A percentile compares a stretch with the other conserved stretches of the same genome.
Conservation (phyloP, 2,329 filamentous ascomycete genomes). For the Fonsecaea pugnacius region DNA sequence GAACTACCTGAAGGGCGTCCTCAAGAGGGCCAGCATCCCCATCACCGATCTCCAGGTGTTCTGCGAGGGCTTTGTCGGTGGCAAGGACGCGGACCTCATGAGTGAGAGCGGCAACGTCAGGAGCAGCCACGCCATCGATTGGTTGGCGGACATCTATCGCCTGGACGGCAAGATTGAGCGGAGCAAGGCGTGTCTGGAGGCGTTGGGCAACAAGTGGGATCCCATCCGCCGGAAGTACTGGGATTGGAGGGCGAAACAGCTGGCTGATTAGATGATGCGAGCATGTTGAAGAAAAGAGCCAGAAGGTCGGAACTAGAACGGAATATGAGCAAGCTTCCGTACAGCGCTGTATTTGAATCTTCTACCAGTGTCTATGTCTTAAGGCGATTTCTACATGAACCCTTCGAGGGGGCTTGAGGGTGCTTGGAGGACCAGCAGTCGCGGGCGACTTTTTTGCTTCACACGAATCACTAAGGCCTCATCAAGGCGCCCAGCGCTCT, state of each 20-base stretch:
- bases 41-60: slow-evolving; percentile 58
- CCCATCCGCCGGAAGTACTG: slow-evolving; percentile 90
- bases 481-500: background rate
- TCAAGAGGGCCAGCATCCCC: slow-evolving; percentile 66
- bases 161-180: slow-evolving; percentile 52
- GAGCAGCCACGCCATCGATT: slow-evolving; percentile 63
- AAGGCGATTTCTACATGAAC: background rate
- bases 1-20: slow-evolving; percentile 83
- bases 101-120: slow-evolving; percentile 52
- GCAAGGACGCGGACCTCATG: slow-evolving; percentile 26
- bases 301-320: background rate
- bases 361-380: background rate
- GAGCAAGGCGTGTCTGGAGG: slow-evolving; percentile 70
- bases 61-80: slow-evolving; percentile 55
- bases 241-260: slow-evolving; percentile 65
- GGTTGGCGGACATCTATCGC: slow-evolving; percentile 53
- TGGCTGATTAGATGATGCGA: background rate
- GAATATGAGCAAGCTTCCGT: background rate
- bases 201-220: slow-evolving; percentile 85
- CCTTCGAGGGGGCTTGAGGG: background rate
- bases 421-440: background rate
- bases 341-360: background rate
- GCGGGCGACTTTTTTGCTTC: background rate
- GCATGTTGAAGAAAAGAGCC: background rate
- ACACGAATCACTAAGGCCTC: background rate